A percentile compares a stretch with the other conserved stretches of the same genome.
phyloP scores from a whole-genome alignment of 345 rosid genomes.

The Iberis pinnata region DNA sequence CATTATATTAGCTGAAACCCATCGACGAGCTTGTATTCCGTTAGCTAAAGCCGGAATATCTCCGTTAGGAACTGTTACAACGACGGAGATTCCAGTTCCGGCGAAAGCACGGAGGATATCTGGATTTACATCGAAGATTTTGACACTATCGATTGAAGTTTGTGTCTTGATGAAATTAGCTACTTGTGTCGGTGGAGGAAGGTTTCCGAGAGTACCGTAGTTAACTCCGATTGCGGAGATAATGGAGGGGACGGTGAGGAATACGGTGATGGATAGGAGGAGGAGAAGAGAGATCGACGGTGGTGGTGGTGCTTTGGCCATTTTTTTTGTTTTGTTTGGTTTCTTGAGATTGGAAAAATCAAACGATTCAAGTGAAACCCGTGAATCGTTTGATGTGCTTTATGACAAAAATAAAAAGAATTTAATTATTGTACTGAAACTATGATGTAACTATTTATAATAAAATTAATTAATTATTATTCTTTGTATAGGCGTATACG shows the following conservation, averaged over 20 bases:
- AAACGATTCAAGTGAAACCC: conserved; percentile 26
- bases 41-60: conserved; percentile 50
- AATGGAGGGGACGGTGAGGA: conserved; percentile 35
- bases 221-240: conserved; percentile 59
- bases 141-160: conserved; percentile 58
- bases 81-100: conserved; percentile 44
- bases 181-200: conserved; percentile 63
- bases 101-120: conserved; percentile 71
- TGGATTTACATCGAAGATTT: conserved; percentile 59
- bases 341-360: background rate
- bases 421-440: background rate
- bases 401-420: conserved; percentile 12
- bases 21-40: conserved; percentile 35
- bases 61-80: conserved; percentile 50
- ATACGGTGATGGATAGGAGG: conserved; percentile 25
- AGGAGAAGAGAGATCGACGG: conserved; percentile 22
- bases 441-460: conserved; percentile 15
- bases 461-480: conserved; percentile 3
- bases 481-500: conserved; percentile 15
- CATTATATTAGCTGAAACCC: conserved; percentile 48
- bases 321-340: conserved; percentile 5
- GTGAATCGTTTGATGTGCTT: conserved; percentile 31
- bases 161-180: conserved; percentile 55
- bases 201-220: conserved; percentile 76
- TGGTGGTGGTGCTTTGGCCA: conserved; percentile 25